Evolutionary conservation across 1,139 yeast genomes (phyloP), one percentile per base, ranked within the genome.

Genomic region (Taphrina flavorubra): DNA sequence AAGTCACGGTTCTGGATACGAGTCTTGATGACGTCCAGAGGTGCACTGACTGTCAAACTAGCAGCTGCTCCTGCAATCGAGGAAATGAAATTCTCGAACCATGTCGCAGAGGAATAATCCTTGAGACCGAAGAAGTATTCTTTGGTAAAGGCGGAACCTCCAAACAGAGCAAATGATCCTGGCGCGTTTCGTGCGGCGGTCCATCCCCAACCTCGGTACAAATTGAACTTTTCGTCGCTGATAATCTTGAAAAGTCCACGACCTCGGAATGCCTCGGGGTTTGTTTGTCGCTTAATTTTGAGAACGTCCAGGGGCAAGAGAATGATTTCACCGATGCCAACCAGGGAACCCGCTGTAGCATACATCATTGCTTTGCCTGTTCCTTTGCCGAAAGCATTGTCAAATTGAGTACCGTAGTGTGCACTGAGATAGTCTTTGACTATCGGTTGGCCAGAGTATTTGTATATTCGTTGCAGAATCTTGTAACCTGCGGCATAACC

Each of bases 141-240:
- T 81, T 94, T 95, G 72, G 99, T 98, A 78, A 94, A 95, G 13
- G 99, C 97, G 77, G 94, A 92, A 81, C 98, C 99, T 74, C 99
- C 99, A 75, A 94, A 94, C 73, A 94, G 83, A 14, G 98, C 97
- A 77, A 94, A 94, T 1, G 97, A 91, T 70, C 99, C 99, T 51
- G 99, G 99, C 2, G 98, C 98, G 78, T 94, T 94, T 85, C 99
- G 88, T 64, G 99, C 99, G 75, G 96, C 97, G 72, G 99, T 94
- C 99, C 99, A 94, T 70, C 98, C 98, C 97, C 98, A 92, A 74
- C 99, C 99, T 79, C 97, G 86, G 83, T 94, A 94, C 76, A 94
- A 84, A 49, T 94, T 92, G 72, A 91, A 84, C 31, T 99, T 99
- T 81, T 95, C 99, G 77, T 94, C 99, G 68, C 84, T 78, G 73